These are phyloP conservation scores for Candida coquimbonensis DNA, from an alignment of 805 yeast genomes.

Conservation along the genomic window DNA sequence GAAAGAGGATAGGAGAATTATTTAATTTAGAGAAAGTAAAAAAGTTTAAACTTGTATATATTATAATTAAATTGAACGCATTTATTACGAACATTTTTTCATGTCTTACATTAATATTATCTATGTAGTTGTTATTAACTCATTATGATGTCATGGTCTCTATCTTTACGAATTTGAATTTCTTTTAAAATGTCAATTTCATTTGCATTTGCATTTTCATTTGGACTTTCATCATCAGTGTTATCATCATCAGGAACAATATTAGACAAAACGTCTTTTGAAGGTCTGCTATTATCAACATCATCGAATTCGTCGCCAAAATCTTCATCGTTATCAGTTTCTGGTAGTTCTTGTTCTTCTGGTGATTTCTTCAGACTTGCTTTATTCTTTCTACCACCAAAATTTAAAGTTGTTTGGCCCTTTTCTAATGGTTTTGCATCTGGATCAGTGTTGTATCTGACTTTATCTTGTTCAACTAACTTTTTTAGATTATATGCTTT, in stretches of 20 bases:
- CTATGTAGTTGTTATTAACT: not conserved
- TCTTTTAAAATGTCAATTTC: not conserved
- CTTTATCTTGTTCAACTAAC: slow-evolving; percentile 36
- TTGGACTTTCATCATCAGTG: slow-evolving; percentile 7
- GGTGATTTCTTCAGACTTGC: not conserved
- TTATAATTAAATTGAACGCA: not conserved
- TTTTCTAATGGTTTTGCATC: slow-evolving; percentile 24
- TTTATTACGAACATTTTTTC: not conserved
- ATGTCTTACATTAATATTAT: not conserved
- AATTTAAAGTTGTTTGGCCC: slow-evolving; percentile 35
- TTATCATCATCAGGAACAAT: slow-evolving; percentile 9
- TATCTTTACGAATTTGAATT: slow-evolving; percentile 12
- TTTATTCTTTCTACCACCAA: slow-evolving; percentile 17
- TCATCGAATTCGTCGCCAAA: slow-evolving; percentile 13
- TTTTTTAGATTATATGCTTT: slow-evolving; percentile 45
- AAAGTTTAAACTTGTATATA: slow-evolving; percentile 10
- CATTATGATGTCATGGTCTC: slow-evolving; percentile 22
- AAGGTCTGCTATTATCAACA: slow-evolving; percentile 2
- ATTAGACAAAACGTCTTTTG: slow-evolving; percentile 4
- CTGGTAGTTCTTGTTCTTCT: slow-evolving; percentile 19
- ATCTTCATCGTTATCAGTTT: slow-evolving; percentile 19
- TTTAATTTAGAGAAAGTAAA: too few relatives aligned
- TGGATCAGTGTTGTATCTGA: slow-evolving; percentile 19
- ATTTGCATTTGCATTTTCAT: not conserved
- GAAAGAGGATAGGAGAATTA: slow-evolving; percentile 25